These are phyloP conservation scores for Ulmus americana DNA, from an alignment of 331 rosid species.

Conservation along the genomic window DNA sequence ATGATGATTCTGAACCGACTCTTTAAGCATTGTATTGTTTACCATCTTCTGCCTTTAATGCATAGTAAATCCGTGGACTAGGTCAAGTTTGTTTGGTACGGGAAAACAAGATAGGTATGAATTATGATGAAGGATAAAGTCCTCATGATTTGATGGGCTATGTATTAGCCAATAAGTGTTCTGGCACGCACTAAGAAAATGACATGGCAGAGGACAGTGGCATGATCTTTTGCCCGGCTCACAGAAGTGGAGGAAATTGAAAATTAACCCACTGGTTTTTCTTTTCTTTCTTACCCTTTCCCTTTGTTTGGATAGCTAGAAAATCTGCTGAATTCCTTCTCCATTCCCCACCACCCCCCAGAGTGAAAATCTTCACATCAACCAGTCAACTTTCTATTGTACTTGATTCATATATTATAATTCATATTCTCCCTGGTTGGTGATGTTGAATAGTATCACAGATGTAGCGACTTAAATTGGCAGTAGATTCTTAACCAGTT, in stretches of 20 bases:
- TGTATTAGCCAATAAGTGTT: conserved; percentile 6
- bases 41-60: not conserved
- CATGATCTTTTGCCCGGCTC: conserved; percentile 35
- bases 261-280: conserved; percentile 8
- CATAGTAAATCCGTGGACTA: not conserved
- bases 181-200: conserved; percentile 36
- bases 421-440: not conserved
- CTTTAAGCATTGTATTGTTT: not conserved
- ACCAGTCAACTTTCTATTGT: conserved; percentile 21
- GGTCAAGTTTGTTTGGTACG: not conserved
- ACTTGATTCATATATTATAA: not conserved
- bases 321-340: not conserved
- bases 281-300: too few species aligned
- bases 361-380: conserved; percentile 54
- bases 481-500: not conserved
- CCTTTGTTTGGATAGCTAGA: too few species aligned
- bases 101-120: conserved; percentile 1
- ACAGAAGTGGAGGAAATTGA: conserved; percentile 17
- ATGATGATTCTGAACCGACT: too few species aligned
- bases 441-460: not conserved
- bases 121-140: conserved; percentile 11
- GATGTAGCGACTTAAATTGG: not conserved
- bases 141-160: conserved; percentile 29
- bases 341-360: conserved; percentile 18
- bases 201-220: conserved; percentile 35